Evolutionary conservation across 2,329 filamentous ascomycete genomes (phyloP).

Genomic region (Dactylellina leptospora): DNA sequence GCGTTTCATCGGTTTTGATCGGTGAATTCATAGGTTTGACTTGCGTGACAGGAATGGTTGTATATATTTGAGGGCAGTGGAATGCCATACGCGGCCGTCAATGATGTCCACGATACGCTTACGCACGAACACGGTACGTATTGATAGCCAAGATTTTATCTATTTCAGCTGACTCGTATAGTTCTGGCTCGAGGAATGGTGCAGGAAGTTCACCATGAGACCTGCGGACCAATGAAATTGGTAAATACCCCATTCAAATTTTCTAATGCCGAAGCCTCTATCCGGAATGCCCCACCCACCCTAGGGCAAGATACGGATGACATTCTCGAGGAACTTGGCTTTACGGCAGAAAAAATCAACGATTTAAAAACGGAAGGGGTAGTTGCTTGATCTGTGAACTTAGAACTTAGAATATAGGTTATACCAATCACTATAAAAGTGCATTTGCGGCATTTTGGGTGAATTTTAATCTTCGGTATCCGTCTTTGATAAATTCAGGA

Average conservation of each 20-base stretch:
- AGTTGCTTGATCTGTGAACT: conserved; percentile 68
- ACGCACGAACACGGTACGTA: conserved; percentile 80
- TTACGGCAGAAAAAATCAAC: conserved; percentile 65
- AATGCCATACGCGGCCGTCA: conserved; percentile 93
- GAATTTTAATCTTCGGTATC: no score
- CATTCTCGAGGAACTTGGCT: conserved; percentile 69
- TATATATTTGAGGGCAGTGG: conserved; percentile 86
- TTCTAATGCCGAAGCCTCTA: conserved; percentile 78
- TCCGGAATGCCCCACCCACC: conserved; percentile 81
- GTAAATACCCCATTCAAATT: conserved; percentile 96
- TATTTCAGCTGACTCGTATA: conserved; percentile 56
- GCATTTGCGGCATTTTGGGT: no score
- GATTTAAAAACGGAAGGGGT: conserved; percentile 73
- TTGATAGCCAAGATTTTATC: not conserved
- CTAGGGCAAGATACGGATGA: conserved; percentile 88
- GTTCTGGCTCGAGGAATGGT: conserved; percentile 85
- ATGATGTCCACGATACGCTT: conserved; percentile 85
- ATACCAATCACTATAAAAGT: no score
- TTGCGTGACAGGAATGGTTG: conserved; percentile 75
- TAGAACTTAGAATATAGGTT: no score
- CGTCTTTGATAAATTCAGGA: no score
- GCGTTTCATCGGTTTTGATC: not conserved
- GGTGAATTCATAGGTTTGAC: not conserved
- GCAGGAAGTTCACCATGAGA: conserved; percentile 80
- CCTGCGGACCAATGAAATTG: conserved; percentile 85